Conservation (phyloP, 441 rosid genomes). For the Breynia disticha region DNA sequence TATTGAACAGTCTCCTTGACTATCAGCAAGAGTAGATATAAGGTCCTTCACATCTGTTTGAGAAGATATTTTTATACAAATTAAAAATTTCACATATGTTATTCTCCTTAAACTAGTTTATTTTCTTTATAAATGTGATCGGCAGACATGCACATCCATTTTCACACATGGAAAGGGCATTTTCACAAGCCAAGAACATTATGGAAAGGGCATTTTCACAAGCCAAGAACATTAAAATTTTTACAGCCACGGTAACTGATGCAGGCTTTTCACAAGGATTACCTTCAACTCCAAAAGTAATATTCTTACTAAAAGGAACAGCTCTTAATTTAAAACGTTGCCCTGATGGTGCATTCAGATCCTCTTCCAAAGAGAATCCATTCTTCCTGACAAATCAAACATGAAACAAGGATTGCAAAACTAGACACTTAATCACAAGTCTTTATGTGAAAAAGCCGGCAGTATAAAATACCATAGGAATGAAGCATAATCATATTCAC, state of each 20-base stretch:
- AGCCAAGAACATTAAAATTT: no score
- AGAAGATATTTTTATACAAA: not conserved
- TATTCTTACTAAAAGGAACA: constrained; percentile 87
- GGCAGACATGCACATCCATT: not conserved
- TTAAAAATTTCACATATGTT: no score
- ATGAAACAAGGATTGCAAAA: no score
- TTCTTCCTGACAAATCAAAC: constrained; percentile 52
- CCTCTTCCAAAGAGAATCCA: constrained; percentile 87
- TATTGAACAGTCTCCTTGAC: constrained; percentile 71
- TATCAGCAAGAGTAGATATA: constrained; percentile 72
- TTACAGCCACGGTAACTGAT: not conserved
- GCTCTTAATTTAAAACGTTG: constrained; percentile 61
- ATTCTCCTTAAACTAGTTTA: no score
- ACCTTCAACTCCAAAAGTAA: constrained; percentile 96
- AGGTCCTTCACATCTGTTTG: constrained; percentile 83
- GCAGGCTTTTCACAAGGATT: constrained; percentile 2
- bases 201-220: no score
- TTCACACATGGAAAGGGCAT: no score
- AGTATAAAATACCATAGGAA: not conserved
- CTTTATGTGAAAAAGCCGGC: constrained; percentile 1
- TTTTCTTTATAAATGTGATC: not conserved
- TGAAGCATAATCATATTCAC: constrained; percentile 23
- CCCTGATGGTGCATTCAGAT: constrained; percentile 66
- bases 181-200: no score
- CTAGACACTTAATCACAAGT: no score